Base-by-base conservation (phyloP, 176 grass and related monocot genomes). In the Bonia amplexicaulis region DNA sequence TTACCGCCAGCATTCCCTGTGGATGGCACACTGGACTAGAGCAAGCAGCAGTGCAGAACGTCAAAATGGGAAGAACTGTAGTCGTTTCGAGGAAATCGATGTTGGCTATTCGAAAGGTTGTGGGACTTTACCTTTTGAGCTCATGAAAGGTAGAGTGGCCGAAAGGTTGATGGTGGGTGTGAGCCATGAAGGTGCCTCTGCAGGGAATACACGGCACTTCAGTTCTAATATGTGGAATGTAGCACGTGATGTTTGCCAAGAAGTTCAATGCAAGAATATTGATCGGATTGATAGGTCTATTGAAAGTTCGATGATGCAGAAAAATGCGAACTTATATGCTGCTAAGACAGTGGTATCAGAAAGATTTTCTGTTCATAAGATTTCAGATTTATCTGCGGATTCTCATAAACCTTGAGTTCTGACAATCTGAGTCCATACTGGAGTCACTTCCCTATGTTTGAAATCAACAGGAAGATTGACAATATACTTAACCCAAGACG, bases 381-480 rank as follows among this genome's bases (percentile, higher is more conserved):
- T 85, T 67, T 76, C 88, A 51, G 85, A 90, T 78, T 65, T 80
- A 59, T 82, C 78, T 54, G 9, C 71, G 55, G 59, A 80, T 82
- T 80, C 88, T 92, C 9, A 16, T 48, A 46, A 64, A 41, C 55
- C 84, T 84, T 74, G 59, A 73, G 79, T 57, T 80, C 79, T 55
- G 85, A 89, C 23, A 92, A 85, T 82, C 46, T 73, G 57, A 85
- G n/a, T 71, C 74, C 66, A 22, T 81, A 92, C 64, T 85, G 76
- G 80, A 74, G 74, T 49, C 76, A 92, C 69, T 92, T 97, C n/a
- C 90, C 90, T 19, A 94, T 94, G 90, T n/a, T 90, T 69, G 83
- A 85, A 61, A 90, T 87, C 35, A 97, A 97, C 76, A 73, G 55
- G 76, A 94, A 94, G 85, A 94, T 94, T 62, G 88, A 81, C 47